phyloP scores from a whole-genome alignment of 2,329 filamentous ascomycete species.

The Plenodomus tracheiphilus region DNA sequence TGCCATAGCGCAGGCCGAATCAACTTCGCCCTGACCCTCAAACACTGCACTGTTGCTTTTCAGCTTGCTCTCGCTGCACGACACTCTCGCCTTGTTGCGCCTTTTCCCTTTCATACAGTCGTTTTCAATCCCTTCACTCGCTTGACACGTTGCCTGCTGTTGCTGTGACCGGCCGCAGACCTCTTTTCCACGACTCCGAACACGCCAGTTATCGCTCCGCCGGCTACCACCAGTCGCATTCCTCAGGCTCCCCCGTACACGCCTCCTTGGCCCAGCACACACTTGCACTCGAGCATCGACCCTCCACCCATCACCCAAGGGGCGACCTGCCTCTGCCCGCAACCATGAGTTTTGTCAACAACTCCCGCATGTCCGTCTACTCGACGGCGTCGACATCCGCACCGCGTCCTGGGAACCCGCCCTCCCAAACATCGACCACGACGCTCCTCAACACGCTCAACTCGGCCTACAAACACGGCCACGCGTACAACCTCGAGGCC shows the following conservation, averaged over 20 bases:
- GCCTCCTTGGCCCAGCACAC: slow-evolving; percentile 4
- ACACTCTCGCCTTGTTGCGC: background rate
- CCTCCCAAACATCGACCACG: slow-evolving; percentile 85
- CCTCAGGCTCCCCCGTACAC: slow-evolving; percentile 18
- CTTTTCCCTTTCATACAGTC: slow-evolving; percentile 9
- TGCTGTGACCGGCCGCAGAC: background rate
- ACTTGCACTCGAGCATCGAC: slow-evolving; percentile 11
- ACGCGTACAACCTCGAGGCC: slow-evolving; percentile 85
- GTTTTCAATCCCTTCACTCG: slow-evolving; percentile 22
- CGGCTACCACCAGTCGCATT: slow-evolving; percentile 13
- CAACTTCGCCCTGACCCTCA: too few relatives aligned
- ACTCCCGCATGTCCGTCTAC: slow-evolving; percentile 63
- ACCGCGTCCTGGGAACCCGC: slow-evolving; percentile 62
- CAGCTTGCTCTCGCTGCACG: background rate
- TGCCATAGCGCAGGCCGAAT: too few relatives aligned
- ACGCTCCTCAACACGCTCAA: slow-evolving; percentile 91
- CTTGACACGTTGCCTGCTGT: slow-evolving; percentile 6
- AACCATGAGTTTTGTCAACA: slow-evolving; percentile 57
- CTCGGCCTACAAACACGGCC: slow-evolving; percentile 79
- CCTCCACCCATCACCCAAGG: slow-evolving; percentile 13
- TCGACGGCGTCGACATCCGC: slow-evolving; percentile 63
- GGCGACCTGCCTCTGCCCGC: slow-evolving; percentile 32
- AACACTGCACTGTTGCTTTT: background rate
- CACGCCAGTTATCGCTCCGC: too few relatives aligned
- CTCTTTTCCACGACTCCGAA: slow-evolving; percentile 2